A percentile compares a stretch with the other conserved stretches of the same genome.
phyloP scores from a whole-genome alignment of 2,329 filamentous ascomycete species.

The Penicillium sp. region DNA sequence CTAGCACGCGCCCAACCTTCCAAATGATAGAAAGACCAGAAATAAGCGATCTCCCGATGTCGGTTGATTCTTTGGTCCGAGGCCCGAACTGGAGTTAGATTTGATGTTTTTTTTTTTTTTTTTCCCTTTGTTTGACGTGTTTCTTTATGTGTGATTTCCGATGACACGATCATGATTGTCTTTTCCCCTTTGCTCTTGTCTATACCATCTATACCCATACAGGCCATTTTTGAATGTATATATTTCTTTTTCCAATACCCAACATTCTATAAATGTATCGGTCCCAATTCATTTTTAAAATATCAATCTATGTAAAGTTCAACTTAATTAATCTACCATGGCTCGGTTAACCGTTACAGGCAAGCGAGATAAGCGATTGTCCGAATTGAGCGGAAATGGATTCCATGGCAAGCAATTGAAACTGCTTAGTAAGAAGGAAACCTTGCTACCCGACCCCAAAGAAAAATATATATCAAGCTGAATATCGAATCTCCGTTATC shows the following conservation, averaged over 20 bases:
- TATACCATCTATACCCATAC: constrained; percentile 1
- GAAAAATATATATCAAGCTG: no score
- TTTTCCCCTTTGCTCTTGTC: neutral
- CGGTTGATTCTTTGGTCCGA: neutral
- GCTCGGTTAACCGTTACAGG: neutral
- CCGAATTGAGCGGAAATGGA: neutral
- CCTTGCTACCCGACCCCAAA: no score
- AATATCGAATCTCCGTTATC: no score
- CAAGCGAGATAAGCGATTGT: constrained; percentile 3
- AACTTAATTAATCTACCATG: neutral
- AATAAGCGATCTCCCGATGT: neutral
- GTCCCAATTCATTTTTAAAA: neutral
- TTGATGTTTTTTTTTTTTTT: neutral
- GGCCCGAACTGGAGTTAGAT: neutral
- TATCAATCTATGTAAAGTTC: no score
- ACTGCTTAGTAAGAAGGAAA: neutral
- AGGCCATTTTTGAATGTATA: neutral
- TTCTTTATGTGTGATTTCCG: neutral
- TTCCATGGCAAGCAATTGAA: neutral
- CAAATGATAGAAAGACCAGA: neutral
- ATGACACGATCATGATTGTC: constrained; percentile 5
- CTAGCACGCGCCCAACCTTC: neutral
- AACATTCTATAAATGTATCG: neutral
- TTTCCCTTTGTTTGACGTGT: neutral
- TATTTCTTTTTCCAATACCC: neutral